Conservation (phyloP, 1,284 basidiomycete genomes). For the Coniophora puteana region DNA sequence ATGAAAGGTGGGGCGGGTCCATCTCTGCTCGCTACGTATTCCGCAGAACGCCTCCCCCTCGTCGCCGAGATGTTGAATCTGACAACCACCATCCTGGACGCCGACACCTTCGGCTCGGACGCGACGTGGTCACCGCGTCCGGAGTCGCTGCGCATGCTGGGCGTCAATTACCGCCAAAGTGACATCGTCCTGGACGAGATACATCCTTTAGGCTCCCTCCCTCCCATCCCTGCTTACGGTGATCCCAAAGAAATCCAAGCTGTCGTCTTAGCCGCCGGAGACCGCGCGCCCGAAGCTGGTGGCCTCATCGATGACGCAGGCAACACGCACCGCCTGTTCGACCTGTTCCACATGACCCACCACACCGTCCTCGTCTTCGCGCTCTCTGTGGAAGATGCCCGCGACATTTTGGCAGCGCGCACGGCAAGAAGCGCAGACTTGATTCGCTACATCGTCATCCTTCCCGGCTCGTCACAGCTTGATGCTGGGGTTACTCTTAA, state of each 20-base stretch:
- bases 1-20: constrained; percentile 13
- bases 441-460: no score
- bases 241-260: no score
- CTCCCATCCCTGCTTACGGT: no score
- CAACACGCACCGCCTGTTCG: constrained; percentile 11
- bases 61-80: constrained; percentile 27
- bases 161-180: constrained; percentile 20
- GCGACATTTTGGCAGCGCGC: constrained; percentile 3
- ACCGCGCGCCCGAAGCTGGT: constrained; percentile 19
- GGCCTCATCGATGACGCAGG: constrained; percentile 4
- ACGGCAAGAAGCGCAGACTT: no score
- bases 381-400: not conserved
- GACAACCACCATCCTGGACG: constrained; percentile 13
- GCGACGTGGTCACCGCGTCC: constrained; percentile 3
- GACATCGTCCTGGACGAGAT: constrained; percentile 20
- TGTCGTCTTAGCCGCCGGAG: constrained; percentile 13
- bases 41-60: constrained; percentile 26
- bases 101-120: not conserved
- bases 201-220: constrained; percentile 5
- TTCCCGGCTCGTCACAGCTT: no score
- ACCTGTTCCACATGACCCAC: constrained; percentile 8
- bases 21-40: constrained; percentile 24
- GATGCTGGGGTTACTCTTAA: no score
- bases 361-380: constrained; percentile 14
- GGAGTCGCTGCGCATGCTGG: constrained; percentile 14